Evolutionary conservation across 495 filamentous ascomycete species (phyloP).

Genomic region (Penicillium maclennaniae): DNA sequence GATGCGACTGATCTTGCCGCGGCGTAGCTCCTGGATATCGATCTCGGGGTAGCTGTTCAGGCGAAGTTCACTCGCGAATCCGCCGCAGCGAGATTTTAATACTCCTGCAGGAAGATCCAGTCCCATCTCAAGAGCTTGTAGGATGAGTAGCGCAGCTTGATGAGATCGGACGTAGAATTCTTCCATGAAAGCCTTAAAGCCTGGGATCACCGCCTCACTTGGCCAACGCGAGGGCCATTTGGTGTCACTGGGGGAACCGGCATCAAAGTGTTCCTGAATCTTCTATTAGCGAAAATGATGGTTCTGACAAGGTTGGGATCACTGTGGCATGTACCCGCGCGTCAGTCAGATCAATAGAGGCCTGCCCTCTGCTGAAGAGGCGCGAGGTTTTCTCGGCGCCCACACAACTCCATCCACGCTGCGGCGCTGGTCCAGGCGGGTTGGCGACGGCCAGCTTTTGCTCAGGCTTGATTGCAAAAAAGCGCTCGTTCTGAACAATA

Average conservation of each 20-base stretch:
- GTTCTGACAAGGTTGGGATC: too few species aligned
- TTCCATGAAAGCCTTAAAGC: constrained; percentile 29
- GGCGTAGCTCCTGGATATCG: not conserved
- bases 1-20: constrained; percentile 12
- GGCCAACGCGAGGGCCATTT: constrained; percentile 31
- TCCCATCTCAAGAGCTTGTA: not conserved
- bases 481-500: not conserved
- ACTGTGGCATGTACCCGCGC: too few species aligned
- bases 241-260: constrained; percentile 18
- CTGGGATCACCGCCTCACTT: constrained; percentile 11
- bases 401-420: too few species aligned
- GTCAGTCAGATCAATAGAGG: not conserved
- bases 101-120: not conserved
- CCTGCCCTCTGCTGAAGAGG: not conserved
- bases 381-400: too few species aligned
- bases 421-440: too few species aligned
- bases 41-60: constrained; percentile 11
- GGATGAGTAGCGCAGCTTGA: not conserved
- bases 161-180: not conserved
- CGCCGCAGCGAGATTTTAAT: not conserved
- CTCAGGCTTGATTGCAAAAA: too few species aligned
- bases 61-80: constrained; percentile 1
- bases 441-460: too few species aligned
- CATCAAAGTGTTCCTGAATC: constrained; percentile 29
- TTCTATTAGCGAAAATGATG: not conserved